Base-by-base conservation (phyloP, 495 filamentous ascomycete genomes). In the Xylaria castorea region DNA sequence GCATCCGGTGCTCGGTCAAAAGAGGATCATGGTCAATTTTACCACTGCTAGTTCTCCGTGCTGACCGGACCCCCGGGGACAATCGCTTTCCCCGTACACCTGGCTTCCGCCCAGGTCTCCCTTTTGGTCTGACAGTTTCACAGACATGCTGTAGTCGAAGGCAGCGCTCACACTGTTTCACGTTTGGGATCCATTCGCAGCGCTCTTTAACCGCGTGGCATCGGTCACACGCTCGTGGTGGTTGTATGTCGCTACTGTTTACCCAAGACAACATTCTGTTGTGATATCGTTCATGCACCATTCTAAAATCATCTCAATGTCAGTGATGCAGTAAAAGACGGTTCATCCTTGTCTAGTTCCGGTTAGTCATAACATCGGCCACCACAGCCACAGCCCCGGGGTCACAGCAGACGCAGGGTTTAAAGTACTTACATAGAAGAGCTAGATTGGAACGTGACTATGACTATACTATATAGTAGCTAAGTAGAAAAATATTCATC, bases 181-280 rank as follows among this genome's bases (percentile, higher is more conserved):
- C 58, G 34, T 53, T 48, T 20, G 61, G 40, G 22, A 57, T 36
- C 57, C 75, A 68, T 58, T 58, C 53, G 62, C 75, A 77, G 51
- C 74, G 70, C 71, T 77, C 75, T 68, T 77, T 77, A 32, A 77
- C 67, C 42, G 74, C 66, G 67, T 77, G 72, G 66, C 75, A 77
- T 65, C 75, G 70, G 64, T 77, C 75, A 61, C 75, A 77, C 20
- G 75, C 75, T 11, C 67, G 67, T 34, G 34, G 67, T 9, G 25
- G 67, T n/a, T 36, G 12, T 42, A 36, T 27, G 27, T 62, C 67
- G 14, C 67, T 46, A 32, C n/a, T n/a, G 14, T 44, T 44, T n/a
- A n/a, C 36, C 53, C 51, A 70, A 30, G 36, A 70, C 4, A 30
- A 5, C 67, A 70, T 70, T 20, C 12, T 64, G 40, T 30, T 22